Base-by-base conservation (phyloP, 768 basidiomycete genomes). In the Suillus weaverae region DNA sequence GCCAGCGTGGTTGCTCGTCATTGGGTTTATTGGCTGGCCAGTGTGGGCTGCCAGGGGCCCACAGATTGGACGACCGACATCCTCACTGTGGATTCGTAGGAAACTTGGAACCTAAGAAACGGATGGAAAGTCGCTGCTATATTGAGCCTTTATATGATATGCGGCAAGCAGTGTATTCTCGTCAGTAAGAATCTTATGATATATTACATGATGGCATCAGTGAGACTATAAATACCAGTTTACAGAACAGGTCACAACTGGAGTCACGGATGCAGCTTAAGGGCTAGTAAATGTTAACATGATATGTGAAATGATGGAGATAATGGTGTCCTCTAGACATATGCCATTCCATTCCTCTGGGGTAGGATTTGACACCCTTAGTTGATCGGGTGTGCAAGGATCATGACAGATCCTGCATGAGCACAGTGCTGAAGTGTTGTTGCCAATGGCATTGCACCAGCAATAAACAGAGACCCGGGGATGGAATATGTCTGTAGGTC, bases 1-100 rank as follows among this genome's bases (percentile, higher is more conserved):
- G 13, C 63, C 63, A 22, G 60, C 46, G 6, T 64, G 63, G 63
- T 22, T 55, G 36, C 54, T 55, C n/a, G 54, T 55, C 13, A 36
- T 55, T 6, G 54, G 54, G 54, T 36, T 55, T 35, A 55, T 55
- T 55, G 54, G 35, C 35, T 55, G 54, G 54, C 54, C 54, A 22
- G 54, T 55, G n/a, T 55, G 54, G 54, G 35, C 35, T 8, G 54
- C 54, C 5, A 55, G n/a, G 13, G 6, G 35, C 13, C 13, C 20
- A 20, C 35, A n/a, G n/a, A 22, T 36, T 7, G 54, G 35, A 56
- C 54, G n/a, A 13, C n/a, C n/a, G 13, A 22, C 4, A 4, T 36
- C 54, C n/a, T 56, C 35, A 7, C 7, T 36, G n/a, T 36, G 54
- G 54, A 56, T 35, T n/a, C 35, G 54, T 36, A 36, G n/a, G n/a